Conservation (phyloP, 495 filamentous ascomycete species). For the Durotheca rogersii region DNA sequence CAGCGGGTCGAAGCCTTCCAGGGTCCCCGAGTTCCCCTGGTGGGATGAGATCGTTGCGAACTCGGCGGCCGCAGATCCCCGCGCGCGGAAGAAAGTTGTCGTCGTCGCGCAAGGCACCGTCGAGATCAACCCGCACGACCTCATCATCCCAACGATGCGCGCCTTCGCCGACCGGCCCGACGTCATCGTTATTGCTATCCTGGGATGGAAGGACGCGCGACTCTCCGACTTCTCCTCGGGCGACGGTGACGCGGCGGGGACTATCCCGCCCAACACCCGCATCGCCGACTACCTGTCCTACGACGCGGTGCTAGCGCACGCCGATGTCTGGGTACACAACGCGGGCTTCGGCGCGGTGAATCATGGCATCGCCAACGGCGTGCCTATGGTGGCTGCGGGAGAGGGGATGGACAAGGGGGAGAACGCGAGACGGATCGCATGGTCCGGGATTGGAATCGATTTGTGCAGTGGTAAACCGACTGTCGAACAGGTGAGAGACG, state of each 20-base stretch:
- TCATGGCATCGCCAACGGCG: constrained; percentile 42
- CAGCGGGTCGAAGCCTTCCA: constrained; percentile 1
- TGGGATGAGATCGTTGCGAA: constrained; percentile 29
- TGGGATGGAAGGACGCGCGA: constrained; percentile 31
- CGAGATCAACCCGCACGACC: constrained; percentile 31
- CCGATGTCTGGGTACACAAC: constrained; percentile 42
- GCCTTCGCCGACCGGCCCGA: constrained; percentile 29
- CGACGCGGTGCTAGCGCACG: constrained; percentile 37
- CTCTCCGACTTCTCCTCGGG: constrained; percentile 19
- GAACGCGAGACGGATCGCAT: constrained; percentile 35
- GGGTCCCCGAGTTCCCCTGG: constrained; percentile 15
- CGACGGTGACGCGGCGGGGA: neutral
- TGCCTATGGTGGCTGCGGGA: constrained; percentile 44
- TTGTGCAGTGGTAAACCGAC: constrained; percentile 26
- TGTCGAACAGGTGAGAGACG: constrained; percentile 28
- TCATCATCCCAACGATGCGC: constrained; percentile 40
- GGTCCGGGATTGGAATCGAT: constrained; percentile 39
- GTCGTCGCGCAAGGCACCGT: constrained; percentile 44
- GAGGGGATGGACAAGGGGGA: constrained; percentile 43
- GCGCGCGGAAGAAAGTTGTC: constrained; percentile 34
- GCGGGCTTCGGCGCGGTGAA: constrained; percentile 44
- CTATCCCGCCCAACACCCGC: constrained; percentile 35
- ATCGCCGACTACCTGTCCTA: constrained; percentile 42
- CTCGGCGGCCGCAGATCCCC: neutral
- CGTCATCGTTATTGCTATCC: constrained; percentile 37